These are phyloP conservation scores for Angomonas ambiguus DNA, from an alignment of 208 protist genomes.

Conservation along the genomic window DNA sequence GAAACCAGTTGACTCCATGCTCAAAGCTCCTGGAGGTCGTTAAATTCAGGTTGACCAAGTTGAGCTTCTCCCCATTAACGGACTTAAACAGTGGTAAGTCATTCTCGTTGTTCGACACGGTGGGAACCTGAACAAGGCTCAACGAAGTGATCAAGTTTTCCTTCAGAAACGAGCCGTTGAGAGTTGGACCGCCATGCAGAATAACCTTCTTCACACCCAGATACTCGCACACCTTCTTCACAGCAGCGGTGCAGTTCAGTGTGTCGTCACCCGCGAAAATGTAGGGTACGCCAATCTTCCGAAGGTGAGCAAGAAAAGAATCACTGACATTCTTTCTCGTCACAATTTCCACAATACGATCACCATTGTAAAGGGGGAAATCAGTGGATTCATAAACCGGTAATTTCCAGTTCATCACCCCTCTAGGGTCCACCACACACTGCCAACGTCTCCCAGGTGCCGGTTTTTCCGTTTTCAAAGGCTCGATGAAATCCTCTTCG, in stretches of 20 bases:
- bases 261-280: constrained; percentile 1
- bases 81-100: background rate
- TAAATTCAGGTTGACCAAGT: constrained; percentile 6
- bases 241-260: background rate
- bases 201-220: background rate
- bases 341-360: background rate
- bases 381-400: background rate
- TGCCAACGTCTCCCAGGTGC: background rate
- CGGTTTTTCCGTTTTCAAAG: background rate
- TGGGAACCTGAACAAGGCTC: constrained; percentile 19
- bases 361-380: constrained; percentile 13
- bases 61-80: constrained; percentile 9
- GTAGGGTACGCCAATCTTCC: background rate
- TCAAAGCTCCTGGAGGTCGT: constrained; percentile 17
- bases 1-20: constrained; percentile 19
- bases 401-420: background rate
- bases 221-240: background rate
- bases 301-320: background rate
- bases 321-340: background rate
- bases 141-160: constrained; percentile 15
- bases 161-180: constrained; percentile 18
- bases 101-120: background rate
- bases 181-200: background rate
- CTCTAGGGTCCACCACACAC: background rate
- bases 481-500: background rate